Evolutionary conservation across 257 asterid species (phyloP), one percentile per base, ranked within the genome.

Genomic region (Forsythia suspensa): DNA sequence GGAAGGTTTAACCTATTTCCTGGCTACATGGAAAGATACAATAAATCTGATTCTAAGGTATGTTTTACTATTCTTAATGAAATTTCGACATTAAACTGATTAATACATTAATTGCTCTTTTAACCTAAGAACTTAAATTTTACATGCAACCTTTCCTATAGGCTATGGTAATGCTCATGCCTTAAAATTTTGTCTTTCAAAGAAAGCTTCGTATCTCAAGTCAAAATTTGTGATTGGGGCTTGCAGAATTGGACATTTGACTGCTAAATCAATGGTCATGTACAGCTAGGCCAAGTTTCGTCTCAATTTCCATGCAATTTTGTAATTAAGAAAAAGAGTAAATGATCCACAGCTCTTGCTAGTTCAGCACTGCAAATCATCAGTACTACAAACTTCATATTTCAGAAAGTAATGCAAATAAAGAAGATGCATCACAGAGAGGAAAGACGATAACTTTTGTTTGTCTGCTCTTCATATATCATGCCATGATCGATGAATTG

Each of bases 1-100:
- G 99, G 99, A 80, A 89, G 99, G 84, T 72, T 95, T 3, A 86
- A 93, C 83, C 88, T 93, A 76, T 95, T 91, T 76, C 97, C 97
- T 0, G 92, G 97, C 59, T 95, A 91, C 89, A 95, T 93, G 98
- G 96, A 91, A 76, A 89, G 99, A 92, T 95, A 91, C 93, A 89
- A 87, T 40, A 88, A 82, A 77, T 95, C 98, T 24, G 73, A 84
- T 38, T 70, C 96, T 68, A 89, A 90, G 91, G 99, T 94, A 86
- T 40, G 73, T 63, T 24, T 77, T 70, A n/a, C 66, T 40, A 2
- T 61, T 43, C n/a, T 18, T 39, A 57, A 34, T 41, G 20, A n/a
- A 29, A 65, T n/a, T n/a, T 41, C 9, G 21, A 18, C 10, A 55
- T 16, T n/a, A 6, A 6, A 55, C 8, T 55, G 21, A 55, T 18